Evolutionary conservation across 768 basidiomycete genomes (phyloP), one percentile per base, ranked within the genome.

Genomic region (Lentinula detonsa): DNA sequence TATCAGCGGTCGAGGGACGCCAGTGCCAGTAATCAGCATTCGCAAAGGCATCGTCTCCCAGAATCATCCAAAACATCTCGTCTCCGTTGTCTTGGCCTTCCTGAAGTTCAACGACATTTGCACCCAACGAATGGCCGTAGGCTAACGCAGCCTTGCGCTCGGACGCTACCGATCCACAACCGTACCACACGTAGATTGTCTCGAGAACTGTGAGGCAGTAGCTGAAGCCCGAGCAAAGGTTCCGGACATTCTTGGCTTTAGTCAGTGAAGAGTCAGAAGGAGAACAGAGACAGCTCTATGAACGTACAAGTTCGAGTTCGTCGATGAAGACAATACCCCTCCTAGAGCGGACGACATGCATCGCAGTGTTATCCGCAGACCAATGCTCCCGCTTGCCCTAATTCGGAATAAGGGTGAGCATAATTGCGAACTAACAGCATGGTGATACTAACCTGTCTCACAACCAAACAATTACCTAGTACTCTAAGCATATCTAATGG

Each of bases 1-100:
- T 66, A 6, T 69, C 67, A 45, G 68, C 59, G n/a, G 74, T 70
- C 16, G 66, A 69, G 28, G 72, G 71, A 65, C 87, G 81, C 88
- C 90, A 94, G 67, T 71, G 81, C 92, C 92, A 94, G 70, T 93
- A 88, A 65, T 93, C 84, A 1, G 92, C 92, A 46, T 81, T 85
- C 3, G 90, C 90, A 68, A 86, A 92, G 1, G 81, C 81, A 2
- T 84, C 79, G 23, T 90, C 83, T n/a, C 91, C 91, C 2, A 93
- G 77, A 40, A 90, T 81, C 84, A 90, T 86, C 89, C 92, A 92
- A 68, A 94, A 92, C 82, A 92, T 85, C 62, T 91, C 88, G 58
- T 91, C 87, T 15, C 78, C 67, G 43, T 87, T 86, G 57, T 78
- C 79, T 65, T 83, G 81, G n/a, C 84, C 83, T 66, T 93, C 90